A percentile compares a stretch with the other conserved stretches of the same genome.
Conservation (phyloP, 1,139 yeast genomes). For the Pichia norvegensis region DNA sequence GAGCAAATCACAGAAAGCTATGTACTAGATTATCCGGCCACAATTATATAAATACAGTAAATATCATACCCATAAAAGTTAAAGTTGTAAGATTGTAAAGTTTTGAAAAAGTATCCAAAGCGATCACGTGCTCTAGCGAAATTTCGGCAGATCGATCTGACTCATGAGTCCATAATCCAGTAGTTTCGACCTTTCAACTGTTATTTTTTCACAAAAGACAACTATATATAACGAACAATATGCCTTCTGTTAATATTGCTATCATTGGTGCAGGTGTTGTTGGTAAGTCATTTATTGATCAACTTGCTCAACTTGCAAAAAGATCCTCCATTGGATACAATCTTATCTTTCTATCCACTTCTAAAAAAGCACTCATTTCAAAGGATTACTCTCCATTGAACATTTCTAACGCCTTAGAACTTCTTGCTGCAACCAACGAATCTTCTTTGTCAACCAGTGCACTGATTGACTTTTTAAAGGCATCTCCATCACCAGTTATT, state of each 20-base stretch:
- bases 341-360: constrained; percentile 72
- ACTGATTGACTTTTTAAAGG: constrained; percentile 53
- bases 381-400: constrained; percentile 65
- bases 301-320: constrained; percentile 38
- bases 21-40: not conserved
- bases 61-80: too few species aligned
- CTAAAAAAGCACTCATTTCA: constrained; percentile 60
- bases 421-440: constrained; percentile 36
- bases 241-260: constrained; percentile 64
- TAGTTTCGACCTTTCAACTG: too few species aligned
- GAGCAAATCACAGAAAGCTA: not conserved
- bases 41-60: too few species aligned
- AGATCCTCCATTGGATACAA: constrained; percentile 49
- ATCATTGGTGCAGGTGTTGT: constrained; percentile 92
- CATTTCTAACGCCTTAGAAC: constrained; percentile 47
- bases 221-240: constrained; percentile 1
- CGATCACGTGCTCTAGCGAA: too few species aligned
- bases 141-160: too few species aligned
- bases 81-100: too few species aligned
- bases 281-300: constrained; percentile 83
- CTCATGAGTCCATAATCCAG: too few species aligned
- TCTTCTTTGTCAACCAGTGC: constrained; percentile 50
- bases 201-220: not conserved
- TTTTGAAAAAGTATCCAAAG: too few species aligned
- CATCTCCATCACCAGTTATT: constrained; percentile 67